These are phyloP conservation scores for Medicago ruthenica DNA, from an alignment of 306 rosid genomes.

Conservation along the genomic window DNA sequence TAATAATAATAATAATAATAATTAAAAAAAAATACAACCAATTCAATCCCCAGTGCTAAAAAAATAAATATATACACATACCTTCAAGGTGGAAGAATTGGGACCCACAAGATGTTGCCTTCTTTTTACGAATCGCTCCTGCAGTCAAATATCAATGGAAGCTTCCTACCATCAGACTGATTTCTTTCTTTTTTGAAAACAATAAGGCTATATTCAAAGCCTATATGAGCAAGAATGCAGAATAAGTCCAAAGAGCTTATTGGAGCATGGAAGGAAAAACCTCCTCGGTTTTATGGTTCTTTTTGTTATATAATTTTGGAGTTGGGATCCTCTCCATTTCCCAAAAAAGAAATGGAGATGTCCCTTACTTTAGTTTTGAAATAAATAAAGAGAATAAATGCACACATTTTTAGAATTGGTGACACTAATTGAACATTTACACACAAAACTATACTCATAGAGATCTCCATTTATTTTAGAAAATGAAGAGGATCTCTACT, in stretches of 20 bases:
- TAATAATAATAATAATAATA: no score
- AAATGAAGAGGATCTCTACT: no score
- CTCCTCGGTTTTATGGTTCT: background rate
- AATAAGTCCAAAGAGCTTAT: background rate
- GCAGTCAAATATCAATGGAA: conserved; percentile 43
- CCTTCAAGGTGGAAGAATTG: conserved; percentile 88
- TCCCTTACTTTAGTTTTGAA: no score
- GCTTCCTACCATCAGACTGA: conserved; percentile 6
- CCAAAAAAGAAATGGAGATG: no score
- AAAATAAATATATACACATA: conserved; percentile 34
- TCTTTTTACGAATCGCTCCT: conserved; percentile 91
- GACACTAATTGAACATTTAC: no score
- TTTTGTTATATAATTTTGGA: no score
- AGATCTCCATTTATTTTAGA: no score
- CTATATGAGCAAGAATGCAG: background rate
- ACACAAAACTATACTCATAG: no score
- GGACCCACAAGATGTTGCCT: conserved; percentile 92
- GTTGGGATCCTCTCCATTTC: no score
- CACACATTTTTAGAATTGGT: no score
- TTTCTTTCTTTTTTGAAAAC: conserved; percentile 4
- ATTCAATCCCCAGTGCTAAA: conserved; percentile 5
- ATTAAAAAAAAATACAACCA: background rate
- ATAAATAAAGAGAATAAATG: no score
- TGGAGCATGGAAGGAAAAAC: background rate
- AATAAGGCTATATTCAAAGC: background rate